A percentile compares a stretch with the other conserved stretches of the same genome.
These are phyloP conservation scores for Candida michaelii DNA, from an alignment of 805 yeast species.

Conservation along the genomic window DNA sequence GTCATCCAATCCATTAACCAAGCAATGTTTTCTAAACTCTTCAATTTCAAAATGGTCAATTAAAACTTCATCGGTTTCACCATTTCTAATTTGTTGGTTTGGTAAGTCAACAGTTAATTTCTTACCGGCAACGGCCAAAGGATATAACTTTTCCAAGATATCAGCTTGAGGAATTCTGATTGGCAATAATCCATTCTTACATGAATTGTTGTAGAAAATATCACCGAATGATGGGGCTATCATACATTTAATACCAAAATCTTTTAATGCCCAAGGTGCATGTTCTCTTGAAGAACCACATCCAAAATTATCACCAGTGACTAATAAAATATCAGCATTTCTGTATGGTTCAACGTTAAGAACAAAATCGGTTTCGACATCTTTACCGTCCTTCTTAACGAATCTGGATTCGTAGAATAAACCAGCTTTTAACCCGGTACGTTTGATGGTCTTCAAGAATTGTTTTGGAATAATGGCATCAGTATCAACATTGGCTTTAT, in stretches of 20 bases:
- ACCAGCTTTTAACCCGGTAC: slow-evolving; percentile 89
- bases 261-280: slow-evolving; percentile 99
- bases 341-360: slow-evolving; percentile 84
- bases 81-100: slow-evolving; percentile 75
- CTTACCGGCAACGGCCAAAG: slow-evolving; percentile 74
- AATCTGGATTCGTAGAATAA: slow-evolving; percentile 90
- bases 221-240: slow-evolving; percentile 99
- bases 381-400: slow-evolving; percentile 60
- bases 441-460: slow-evolving; percentile 94
- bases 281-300: slow-evolving; percentile 99
- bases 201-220: slow-evolving; percentile 95
- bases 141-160: slow-evolving; percentile 70
- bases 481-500: slow-evolving; percentile 94
- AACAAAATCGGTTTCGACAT: slow-evolving; percentile 83
- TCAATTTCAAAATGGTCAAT: slow-evolving; percentile 86
- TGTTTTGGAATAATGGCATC: slow-evolving; percentile 99
- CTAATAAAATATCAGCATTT: slow-evolving; percentile 77
- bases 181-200: slow-evolving; percentile 93
- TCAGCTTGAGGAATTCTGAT: slow-evolving; percentile 82
- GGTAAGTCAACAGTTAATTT: slow-evolving; percentile 80
- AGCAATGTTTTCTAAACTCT: slow-evolving; percentile 89
- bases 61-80: slow-evolving; percentile 58
- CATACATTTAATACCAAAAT: slow-evolving; percentile 92
- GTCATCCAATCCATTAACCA: slow-evolving; percentile 93
- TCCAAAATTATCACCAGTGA: slow-evolving; percentile 96